phyloP scores from a whole-genome alignment of 306 rosid species.

The Herpetospermum pedunculosum region DNA sequence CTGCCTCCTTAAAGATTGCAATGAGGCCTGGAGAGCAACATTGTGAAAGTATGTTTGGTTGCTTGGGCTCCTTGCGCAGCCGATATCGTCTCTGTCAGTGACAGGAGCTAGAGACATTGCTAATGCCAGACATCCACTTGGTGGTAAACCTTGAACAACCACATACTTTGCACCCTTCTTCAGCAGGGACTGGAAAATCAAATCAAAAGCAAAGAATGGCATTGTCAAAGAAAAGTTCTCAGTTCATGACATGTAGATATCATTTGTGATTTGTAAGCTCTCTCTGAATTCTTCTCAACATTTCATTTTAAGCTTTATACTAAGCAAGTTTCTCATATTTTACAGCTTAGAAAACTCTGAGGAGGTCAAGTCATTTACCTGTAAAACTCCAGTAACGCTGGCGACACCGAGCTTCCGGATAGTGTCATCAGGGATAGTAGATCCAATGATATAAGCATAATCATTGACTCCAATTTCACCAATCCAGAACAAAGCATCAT shows the following conservation, averaged over 20 bases:
- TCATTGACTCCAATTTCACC: conserved; percentile 99
- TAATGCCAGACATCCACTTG: conserved; percentile 60
- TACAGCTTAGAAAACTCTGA: background rate
- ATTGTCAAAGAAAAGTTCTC: background rate
- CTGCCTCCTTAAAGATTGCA: conserved; percentile 39
- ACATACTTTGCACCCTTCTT: conserved; percentile 78
- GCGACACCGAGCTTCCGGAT: conserved; percentile 42
- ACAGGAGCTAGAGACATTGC: conserved; percentile 47
- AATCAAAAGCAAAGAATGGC: background rate
- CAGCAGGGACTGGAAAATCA: conserved; percentile 43
- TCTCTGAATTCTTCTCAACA: background rate
- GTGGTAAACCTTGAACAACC: conserved; percentile 69
- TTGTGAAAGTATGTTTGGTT: conserved; percentile 48
- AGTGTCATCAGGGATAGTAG: conserved; percentile 33
- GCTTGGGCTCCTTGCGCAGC: conserved; percentile 70
- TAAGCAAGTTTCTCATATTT: background rate
- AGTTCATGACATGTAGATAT: background rate
- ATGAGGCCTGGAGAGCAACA: conserved; percentile 26
- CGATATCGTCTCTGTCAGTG: conserved; percentile 54
- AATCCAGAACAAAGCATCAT: conserved; percentile 73
- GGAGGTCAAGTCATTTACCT: conserved; percentile 30
- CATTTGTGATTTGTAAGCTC: background rate
- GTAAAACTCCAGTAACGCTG: conserved; percentile 33
- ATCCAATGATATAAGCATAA: conserved; percentile 79
- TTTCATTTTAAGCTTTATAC: background rate